These are phyloP conservation scores for Erucastrum elatum DNA, from an alignment of 345 rosid genomes.

Conservation along the genomic window DNA sequence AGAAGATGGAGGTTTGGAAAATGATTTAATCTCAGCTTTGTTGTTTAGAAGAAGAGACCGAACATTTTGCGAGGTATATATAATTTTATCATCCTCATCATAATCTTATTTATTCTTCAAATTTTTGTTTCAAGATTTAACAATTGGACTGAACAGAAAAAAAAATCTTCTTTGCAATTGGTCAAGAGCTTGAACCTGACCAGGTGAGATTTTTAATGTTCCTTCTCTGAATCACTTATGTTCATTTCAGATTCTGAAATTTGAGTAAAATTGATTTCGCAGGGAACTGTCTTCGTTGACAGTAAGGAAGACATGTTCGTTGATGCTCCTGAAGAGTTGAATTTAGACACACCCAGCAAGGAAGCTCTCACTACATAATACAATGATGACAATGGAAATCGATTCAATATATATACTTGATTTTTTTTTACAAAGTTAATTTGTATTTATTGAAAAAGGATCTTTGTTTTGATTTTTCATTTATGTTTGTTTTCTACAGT, in stretches of 20 bases:
- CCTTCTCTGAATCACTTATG: neutral
- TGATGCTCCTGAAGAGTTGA: slow-evolving; percentile 81
- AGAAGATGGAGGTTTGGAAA: no score
- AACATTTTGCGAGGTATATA: no score
- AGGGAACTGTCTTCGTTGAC: slow-evolving; percentile 44
- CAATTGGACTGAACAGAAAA: no score
- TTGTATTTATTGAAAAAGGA: neutral
- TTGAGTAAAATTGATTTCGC: neutral
- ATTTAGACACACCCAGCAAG: slow-evolving; percentile 49
- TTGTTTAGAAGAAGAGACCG: no score
- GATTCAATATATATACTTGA: slow-evolving; percentile 44
- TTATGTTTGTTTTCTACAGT: slow-evolving; percentile 18
- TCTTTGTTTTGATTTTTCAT: neutral
- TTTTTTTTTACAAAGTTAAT: neutral
- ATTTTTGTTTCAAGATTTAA: no score
- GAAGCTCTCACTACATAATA: slow-evolving; percentile 42
- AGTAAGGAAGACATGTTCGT: slow-evolving; percentile 86
- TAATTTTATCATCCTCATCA: no score
- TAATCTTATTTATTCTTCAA: no score
- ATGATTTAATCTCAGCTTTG: no score
- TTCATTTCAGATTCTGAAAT: slow-evolving; percentile 1
- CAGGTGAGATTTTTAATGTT: slow-evolving; percentile 18
- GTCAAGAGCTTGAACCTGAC: slow-evolving; percentile 30
- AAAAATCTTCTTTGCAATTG: no score
- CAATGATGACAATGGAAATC: slow-evolving; percentile 26